These are phyloP conservation scores for Eimeria necatrix DNA, from an alignment of 169 alveolate genomes.

Conservation along the genomic window DNA sequence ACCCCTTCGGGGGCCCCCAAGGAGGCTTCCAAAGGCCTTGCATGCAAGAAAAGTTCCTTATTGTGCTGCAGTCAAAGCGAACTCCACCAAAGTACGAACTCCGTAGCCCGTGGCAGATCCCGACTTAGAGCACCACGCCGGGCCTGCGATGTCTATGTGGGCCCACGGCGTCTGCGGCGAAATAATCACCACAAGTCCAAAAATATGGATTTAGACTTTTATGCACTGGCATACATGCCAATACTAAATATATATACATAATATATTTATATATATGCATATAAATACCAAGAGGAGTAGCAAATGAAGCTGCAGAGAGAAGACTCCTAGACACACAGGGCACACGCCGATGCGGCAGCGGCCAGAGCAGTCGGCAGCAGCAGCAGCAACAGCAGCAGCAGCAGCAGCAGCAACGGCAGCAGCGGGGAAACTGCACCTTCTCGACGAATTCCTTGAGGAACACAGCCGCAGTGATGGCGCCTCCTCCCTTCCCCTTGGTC, in stretches of 20 bases:
- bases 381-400: no score
- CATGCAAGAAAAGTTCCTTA: neutral
- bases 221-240: no score
- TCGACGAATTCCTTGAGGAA: constrained; percentile 95
- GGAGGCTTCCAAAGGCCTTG: no score
- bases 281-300: no score
- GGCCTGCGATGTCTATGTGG: constrained; percentile 98
- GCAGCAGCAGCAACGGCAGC: neutral
- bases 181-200: neutral
- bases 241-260: neutral
- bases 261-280: neutral
- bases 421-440: constrained; percentile 70
- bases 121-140: constrained; percentile 84
- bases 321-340: neutral
- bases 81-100: constrained; percentile 76
- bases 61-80: constrained; percentile 2
- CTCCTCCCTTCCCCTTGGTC: constrained; percentile 83
- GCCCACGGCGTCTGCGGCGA: constrained; percentile 91
- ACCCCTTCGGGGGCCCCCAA: no score
- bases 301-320: neutral
- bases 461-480: constrained; percentile 95
- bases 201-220: no score
- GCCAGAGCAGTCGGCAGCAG: no score
- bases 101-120: constrained; percentile 80
- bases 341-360: no score